Evolutionary conservation across 345 rosid species (phyloP).

Genomic region (Hevea brasiliensis): DNA sequence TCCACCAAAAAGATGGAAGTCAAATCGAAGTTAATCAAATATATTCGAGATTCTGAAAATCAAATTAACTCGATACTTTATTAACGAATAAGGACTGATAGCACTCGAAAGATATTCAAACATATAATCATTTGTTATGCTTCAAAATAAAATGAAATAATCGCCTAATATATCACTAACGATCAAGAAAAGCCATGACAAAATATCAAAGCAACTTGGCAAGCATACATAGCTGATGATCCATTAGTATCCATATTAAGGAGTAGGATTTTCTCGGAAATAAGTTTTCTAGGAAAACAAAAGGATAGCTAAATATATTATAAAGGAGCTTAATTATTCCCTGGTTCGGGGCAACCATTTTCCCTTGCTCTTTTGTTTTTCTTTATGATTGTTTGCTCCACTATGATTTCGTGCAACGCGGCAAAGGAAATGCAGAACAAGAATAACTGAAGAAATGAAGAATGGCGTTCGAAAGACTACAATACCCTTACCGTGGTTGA

Average conservation of each 20-base stretch:
- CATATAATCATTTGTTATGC: neutral
- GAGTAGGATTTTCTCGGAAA: neutral
- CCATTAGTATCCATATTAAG: too few species aligned
- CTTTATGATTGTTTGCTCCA: neutral
- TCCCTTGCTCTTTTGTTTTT: neutral
- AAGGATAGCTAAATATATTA: neutral
- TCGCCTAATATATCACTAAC: too few species aligned
- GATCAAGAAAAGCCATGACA: neutral
- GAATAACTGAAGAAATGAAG: too few species aligned
- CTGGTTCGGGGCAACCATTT: slow-evolving; percentile 13
- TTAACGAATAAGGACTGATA: neutral
- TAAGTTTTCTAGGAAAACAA: neutral
- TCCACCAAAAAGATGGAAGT: too few species aligned
- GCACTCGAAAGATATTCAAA: neutral
- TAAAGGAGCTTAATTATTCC: neutral
- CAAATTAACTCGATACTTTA: neutral
- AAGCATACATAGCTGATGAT: too few species aligned
- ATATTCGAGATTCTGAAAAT: neutral
- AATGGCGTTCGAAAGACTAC: neutral
- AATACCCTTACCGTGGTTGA: neutral
- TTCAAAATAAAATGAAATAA: too few species aligned
- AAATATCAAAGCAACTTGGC: neutral
- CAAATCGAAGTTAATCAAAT: neutral
- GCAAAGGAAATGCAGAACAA: neutral
- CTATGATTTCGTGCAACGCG: neutral